phyloP scores from a whole-genome alignment of 2,329 filamentous ascomycete genomes.

The Cladophialophora immunda region DNA sequence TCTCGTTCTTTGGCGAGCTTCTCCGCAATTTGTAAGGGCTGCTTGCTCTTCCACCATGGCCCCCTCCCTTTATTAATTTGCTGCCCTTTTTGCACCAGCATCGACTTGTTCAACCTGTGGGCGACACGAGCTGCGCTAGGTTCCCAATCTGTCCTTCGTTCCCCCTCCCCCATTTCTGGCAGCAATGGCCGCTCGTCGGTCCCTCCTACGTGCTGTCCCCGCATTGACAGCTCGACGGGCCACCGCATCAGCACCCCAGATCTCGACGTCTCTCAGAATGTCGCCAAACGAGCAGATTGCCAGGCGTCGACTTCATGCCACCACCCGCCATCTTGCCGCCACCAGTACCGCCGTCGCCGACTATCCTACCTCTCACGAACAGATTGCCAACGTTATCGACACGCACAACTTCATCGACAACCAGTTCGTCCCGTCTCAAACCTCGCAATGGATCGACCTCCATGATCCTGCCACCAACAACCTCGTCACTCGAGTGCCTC shows the following conservation, averaged over 20 bases:
- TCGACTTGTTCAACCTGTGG: neutral
- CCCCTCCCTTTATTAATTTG: constrained; percentile 3
- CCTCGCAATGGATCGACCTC: constrained; percentile 70
- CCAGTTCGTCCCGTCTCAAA: constrained; percentile 65
- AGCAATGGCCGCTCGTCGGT: constrained; percentile 38
- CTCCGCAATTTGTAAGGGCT: neutral
- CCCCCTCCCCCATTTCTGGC: neutral
- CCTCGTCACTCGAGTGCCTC: constrained; percentile 70
- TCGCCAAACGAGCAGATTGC: constrained; percentile 38
- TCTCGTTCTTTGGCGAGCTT: neutral
- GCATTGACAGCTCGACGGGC: constrained; percentile 38
- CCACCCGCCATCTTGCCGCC: constrained; percentile 61
- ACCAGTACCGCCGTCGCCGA: constrained; percentile 61
- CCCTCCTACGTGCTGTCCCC: constrained; percentile 37
- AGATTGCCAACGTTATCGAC: constrained; percentile 63
- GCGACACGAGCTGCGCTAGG: neutral
- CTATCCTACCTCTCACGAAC: constrained; percentile 66
- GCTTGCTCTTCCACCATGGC: neutral
- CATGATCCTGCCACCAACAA: constrained; percentile 73
- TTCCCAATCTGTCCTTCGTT: neutral
- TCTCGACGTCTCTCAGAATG: constrained; percentile 37
- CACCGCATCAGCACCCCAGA: constrained; percentile 25
- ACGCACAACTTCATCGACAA: constrained; percentile 73
- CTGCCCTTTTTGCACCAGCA: neutral
- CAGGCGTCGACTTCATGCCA: constrained; percentile 59